phyloP scores from a whole-genome alignment of 768 basidiomycete genomes.

The Leccinum broughii region DNA sequence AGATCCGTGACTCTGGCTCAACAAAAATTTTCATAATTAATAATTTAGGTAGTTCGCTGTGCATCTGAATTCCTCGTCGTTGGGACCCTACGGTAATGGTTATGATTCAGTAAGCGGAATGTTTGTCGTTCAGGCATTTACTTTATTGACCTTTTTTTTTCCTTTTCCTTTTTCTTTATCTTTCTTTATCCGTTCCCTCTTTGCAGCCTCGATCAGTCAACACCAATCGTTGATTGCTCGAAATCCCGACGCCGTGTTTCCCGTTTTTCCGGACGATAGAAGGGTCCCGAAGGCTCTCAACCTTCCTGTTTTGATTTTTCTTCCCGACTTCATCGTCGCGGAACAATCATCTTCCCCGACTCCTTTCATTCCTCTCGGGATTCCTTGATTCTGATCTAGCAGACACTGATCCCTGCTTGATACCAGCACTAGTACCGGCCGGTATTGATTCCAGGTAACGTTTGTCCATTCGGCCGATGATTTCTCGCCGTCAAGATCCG shows the following conservation, averaged over 20 bases:
- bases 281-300: background rate
- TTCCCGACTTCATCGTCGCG: background rate
- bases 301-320: constrained; percentile 5
- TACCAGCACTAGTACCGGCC: background rate
- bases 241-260: background rate
- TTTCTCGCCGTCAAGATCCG: background rate
- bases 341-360: constrained; percentile 2
- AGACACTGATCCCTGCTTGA: background rate
- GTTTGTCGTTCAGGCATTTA: constrained; percentile 2
- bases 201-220: constrained; percentile 8
- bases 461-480: background rate
- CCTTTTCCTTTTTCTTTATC: background rate
- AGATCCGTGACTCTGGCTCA: constrained; percentile 27
- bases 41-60: constrained; percentile 27
- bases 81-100: background rate
- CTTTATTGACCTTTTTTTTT: constrained; percentile 17
- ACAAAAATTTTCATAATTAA: constrained; percentile 21
- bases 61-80: constrained; percentile 18
- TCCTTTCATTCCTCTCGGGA: background rate
- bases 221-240: background rate
- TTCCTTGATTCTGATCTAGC: background rate
- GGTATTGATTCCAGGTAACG: constrained; percentile 10
- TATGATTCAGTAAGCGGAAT: constrained; percentile 25
- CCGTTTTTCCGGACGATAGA: background rate
- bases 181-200: background rate